Evolutionary conservation across 1,284 basidiomycete genomes (phyloP), one percentile per base, ranked within the genome.

Genomic region (Apiotrichum gracile): DNA sequence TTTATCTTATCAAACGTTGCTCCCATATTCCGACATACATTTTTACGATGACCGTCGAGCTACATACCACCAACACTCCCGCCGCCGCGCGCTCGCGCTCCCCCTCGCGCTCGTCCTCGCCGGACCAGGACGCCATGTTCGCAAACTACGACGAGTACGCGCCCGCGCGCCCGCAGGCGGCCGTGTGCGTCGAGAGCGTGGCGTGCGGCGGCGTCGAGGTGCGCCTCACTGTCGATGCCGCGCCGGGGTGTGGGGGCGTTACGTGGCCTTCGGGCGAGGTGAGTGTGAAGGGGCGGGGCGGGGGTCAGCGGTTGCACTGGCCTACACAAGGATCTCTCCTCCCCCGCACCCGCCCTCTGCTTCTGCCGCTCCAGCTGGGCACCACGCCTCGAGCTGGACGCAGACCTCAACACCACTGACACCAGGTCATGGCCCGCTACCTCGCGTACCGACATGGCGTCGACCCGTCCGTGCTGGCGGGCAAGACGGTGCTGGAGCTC

Each of bases 221-320:
- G 43, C 66, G 70, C 44, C 61, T 79, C 16, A 64, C 69, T 27
- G 80, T 91, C 3, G 88, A 92, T 68, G 84, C 88, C 27, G 81
- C 83, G 38, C 87, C 85, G 22, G 91, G 91, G 3, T 96, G 92
- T 69, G 91, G 91, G 16, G 91, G 91, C 0, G 82, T 91, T 44
- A 85, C 90, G 13, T 96, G 91, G 91, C 90, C 89, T 5, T 87
- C 91, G 14, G 91, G 91, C 58, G 84, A 92, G 81, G 91, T 91
- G 59, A 58, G 79, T 67, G 21, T 3, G 17, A 31, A 3, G 9
- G 31, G 31, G 2, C 3, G 9, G 31, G 16, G 9, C 9, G 9
- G 12, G 31, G 31, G 3, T 31, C 31, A 31, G 16, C 31, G 9
- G 6, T 29, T 6, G 27, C 27, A 13, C 27, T n/a, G n/a, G n/a